Base-by-base conservation (phyloP, 495 filamentous ascomycete genomes). In the Parachaetomium inaequale region DNA sequence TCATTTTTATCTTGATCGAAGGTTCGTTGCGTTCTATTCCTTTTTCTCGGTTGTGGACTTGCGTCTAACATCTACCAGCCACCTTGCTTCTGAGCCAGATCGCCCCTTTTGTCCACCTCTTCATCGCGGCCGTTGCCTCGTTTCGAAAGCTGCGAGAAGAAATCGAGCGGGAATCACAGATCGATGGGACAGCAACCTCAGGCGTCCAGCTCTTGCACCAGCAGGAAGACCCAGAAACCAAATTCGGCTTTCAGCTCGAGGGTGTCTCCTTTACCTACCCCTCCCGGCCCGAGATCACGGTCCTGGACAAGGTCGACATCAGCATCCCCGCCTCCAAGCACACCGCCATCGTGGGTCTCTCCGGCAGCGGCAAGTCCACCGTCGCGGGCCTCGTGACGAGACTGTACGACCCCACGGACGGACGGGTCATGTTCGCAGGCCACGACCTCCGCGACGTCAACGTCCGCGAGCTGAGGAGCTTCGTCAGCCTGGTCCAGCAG, bases 251-350 rank as follows among this genome's bases (percentile, higher is more conserved):
- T 55, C 85, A 92, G 64, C 79, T 98, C 14, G 76, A 84, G 59
- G 81, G 91, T 55, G 80, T 97, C 64, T 92, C 88, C 68, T 92
- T 95, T 66, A 88, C 94, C 63, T 98, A 98, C 63, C 93, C 94
- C 3, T 96, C 91, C 0, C 81, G 94, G 28, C 88, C 93, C 0
- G 89, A 94, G 64, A 90, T 93, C 45, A 82, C 84, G 12, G 86
- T 97, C 23, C 88, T 97, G 80, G 73, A 89, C 46, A 84, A 88
- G 58, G 87, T 97, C 55, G 88, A 80, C 62, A 79, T 98, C 12
- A 62, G 78, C 2, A 86, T 97, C 60, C 87, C 89, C 5, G 89
- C 93, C 5, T 91, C 91, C 19, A 92, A 96, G 52, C 89, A 88
- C 57, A 91, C 90, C 28, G 91, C 93, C 19, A 78, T 98, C 45